These are phyloP conservation scores for Boletus reticuloceps DNA, from an alignment of 768 basidiomycete species.

Conservation along the genomic window DNA sequence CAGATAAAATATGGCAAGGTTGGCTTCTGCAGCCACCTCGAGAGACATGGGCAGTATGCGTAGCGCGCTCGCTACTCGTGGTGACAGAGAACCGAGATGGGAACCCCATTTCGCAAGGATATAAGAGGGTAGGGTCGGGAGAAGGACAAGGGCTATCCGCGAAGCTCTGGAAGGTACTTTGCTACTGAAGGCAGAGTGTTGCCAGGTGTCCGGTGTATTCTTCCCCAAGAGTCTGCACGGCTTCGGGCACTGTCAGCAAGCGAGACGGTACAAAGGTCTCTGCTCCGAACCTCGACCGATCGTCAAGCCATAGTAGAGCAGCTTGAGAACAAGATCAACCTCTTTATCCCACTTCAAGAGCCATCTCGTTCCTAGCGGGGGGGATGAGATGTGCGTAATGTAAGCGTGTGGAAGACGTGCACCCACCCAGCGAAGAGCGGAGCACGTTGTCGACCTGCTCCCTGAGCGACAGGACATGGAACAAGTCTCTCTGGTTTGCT, in stretches of 20 bases:
- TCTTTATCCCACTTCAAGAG: constrained; percentile 80
- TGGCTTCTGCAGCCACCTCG: constrained; percentile 64
- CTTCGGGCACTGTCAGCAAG: constrained; percentile 36
- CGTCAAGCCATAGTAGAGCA: constrained; percentile 73
- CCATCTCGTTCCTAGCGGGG: constrained; percentile 70
- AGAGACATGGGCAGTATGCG: constrained; percentile 46
- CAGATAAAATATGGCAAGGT: constrained; percentile 80
- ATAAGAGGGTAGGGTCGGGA: constrained; percentile 66
- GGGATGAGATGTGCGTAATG: constrained; percentile 11
- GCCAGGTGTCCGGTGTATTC: constrained; percentile 89
- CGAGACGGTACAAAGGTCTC: not conserved
- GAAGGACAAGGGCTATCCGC: constrained; percentile 57
- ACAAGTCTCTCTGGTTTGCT: constrained; percentile 80
- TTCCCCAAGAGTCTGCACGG: constrained; percentile 82
- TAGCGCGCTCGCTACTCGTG: constrained; percentile 30
- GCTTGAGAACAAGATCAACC: constrained; percentile 62
- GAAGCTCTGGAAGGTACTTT: constrained; percentile 42
- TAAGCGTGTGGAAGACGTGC: not conserved
- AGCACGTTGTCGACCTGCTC: constrained; percentile 75
- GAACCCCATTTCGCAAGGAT: constrained; percentile 50
- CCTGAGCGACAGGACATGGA: constrained; percentile 69
- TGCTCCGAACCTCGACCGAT: constrained; percentile 61
- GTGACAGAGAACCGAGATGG: constrained; percentile 32
- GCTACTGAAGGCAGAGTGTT: constrained; percentile 46
- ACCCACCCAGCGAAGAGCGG: constrained; percentile 73